Evolutionary conservation across 352 stramenopile species (phyloP).

Genomic region (Phytopythium montanum): DNA sequence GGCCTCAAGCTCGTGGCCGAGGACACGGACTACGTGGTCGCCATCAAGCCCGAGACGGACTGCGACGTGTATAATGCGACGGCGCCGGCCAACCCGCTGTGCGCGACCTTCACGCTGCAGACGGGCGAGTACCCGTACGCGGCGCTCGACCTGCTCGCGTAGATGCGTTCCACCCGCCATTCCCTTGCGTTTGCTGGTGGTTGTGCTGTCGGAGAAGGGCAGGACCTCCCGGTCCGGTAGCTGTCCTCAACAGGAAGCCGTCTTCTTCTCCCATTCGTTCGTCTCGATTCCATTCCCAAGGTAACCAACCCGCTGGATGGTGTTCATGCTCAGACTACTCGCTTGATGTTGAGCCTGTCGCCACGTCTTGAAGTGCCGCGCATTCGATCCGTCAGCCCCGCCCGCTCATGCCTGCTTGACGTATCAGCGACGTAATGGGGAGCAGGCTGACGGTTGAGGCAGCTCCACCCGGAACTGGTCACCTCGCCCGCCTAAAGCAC

Average conservation of each 20-base stretch:
- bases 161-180: neutral
- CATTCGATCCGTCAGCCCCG: neutral
- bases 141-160: neutral
- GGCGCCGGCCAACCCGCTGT: constrained; percentile 29
- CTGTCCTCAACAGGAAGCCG: neutral
- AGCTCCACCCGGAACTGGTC: neutral
- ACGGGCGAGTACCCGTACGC: constrained; percentile 25
- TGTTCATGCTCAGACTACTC: neutral
- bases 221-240: neutral
- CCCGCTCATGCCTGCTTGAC: neutral
- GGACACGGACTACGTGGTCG: constrained; percentile 57
- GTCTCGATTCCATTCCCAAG: neutral
- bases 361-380: neutral
- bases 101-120: constrained; percentile 35
- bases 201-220: neutral
- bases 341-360: neutral
- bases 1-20: constrained; percentile 52
- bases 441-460: neutral
- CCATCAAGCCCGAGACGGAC: constrained; percentile 62
- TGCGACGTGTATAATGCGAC: constrained; percentile 58
- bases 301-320: too few relatives aligned
- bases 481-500: neutral
- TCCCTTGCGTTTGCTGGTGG: neutral
- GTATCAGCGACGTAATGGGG: neutral
- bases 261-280: neutral